Base-by-base conservation (phyloP, 1,284 basidiomycete species). In the Termitomyces sp. region DNA sequence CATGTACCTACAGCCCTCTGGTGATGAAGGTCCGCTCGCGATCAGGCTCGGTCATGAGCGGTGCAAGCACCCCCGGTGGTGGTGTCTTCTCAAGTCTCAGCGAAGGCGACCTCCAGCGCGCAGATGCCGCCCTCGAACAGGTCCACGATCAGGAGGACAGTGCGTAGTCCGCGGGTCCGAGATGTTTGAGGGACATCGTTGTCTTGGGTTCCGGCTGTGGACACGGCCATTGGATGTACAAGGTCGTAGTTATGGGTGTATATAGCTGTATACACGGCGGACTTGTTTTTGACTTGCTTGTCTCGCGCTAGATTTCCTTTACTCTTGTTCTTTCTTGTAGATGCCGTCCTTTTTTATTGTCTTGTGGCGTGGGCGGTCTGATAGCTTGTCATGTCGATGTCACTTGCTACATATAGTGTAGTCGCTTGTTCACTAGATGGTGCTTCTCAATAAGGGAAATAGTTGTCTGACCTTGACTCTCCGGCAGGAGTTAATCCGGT, bases 11-110 rank as follows among this genome's bases (percentile, higher is more conserved):
- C 56, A 90, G 86, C 87, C 91, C 91, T 3, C 74, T 95, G 54
- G 87, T 93, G 43, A 92, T 93, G 85, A 95, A 94, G 73, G 85
- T 91, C 24, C 87, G 93, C 49, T 91, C 90, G 45, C 83, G 92
- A 53, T 81, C 88, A n/a, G 85, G 87, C 58, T 91, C 89, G 9
- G 83, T 92, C 30, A 83, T 88, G 64, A 93, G 91, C 42, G 93
- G 93, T 31, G 84, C 88, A 4, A 92, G 88, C 65, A 97, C 93
- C 0, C 93, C 93, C 0, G 91, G 88, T 1, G 89, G 88, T 30
- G 87, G 86, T 3, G 75, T 79, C 33, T 85, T 83, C 64, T 83
- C 79, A 62, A 90, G 84, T 59, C 70, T 96, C 55, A 92, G 85
- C 65, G 93, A 96, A 69, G 77, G 81, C 44, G 93, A 96, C 67